Evolutionary conservation across 2,329 filamentous ascomycete species (phyloP).

Genomic region (Aspergillus awamori): DNA sequence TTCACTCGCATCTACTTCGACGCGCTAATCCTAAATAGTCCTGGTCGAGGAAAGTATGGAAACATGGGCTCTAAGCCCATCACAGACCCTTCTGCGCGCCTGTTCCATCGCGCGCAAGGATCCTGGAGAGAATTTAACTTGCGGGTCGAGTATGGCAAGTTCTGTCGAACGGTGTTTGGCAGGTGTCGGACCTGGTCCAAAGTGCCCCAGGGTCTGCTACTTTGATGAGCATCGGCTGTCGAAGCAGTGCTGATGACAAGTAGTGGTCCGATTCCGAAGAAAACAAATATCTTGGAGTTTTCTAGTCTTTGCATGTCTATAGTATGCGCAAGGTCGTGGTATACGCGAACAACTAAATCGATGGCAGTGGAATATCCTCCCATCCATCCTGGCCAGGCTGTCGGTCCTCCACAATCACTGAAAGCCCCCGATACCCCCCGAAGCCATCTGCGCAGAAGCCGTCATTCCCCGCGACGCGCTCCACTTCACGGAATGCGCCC

Average conservation of each 20-base stretch:
- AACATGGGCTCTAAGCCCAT: slow-evolving; percentile 39
- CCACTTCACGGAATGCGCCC: slow-evolving; percentile 35
- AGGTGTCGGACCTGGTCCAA: slow-evolving; percentile 36
- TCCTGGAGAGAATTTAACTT: slow-evolving; percentile 34
- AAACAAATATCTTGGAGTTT: background rate
- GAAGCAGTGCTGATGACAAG: no score
- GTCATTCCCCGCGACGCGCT: slow-evolving; percentile 36
- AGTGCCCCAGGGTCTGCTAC: slow-evolving; percentile 7
- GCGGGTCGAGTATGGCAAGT: slow-evolving; percentile 34
- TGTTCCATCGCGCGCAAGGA: slow-evolving; percentile 36
- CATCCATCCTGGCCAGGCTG: slow-evolving; percentile 40
- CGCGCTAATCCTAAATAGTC: slow-evolving; percentile 16
- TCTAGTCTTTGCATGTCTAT: background rate
- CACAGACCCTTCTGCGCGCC: slow-evolving; percentile 31
- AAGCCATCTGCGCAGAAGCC: slow-evolving; percentile 42
- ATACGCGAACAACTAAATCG: background rate
- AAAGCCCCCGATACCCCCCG: slow-evolving; percentile 38
- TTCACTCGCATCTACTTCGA: no score
- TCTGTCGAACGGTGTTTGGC: slow-evolving; percentile 37
- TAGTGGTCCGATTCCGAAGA: no score
- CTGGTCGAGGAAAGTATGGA: slow-evolving; percentile 30
- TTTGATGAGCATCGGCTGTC: background rate
- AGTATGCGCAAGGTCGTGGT: background rate
- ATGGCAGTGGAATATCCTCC: slow-evolving; percentile 23
- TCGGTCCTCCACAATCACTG: slow-evolving; percentile 39